These are phyloP conservation scores for Kappamyces sp. DNA, from an alignment of 192 early-diverging fungal species.

Conservation along the genomic window DNA sequence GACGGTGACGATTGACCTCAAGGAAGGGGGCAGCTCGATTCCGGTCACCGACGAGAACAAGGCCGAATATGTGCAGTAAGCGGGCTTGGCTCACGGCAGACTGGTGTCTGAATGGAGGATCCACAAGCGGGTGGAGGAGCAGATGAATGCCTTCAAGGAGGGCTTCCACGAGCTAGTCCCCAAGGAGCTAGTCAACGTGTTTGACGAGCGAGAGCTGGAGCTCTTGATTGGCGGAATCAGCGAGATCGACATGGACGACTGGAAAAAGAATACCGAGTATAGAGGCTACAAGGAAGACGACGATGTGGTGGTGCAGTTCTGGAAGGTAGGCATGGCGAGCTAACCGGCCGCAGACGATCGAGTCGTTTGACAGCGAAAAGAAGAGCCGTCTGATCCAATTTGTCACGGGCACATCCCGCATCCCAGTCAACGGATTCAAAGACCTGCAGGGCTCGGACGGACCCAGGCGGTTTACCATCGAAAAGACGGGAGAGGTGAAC, in stretches of 20 bases:
- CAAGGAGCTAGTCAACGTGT: constrained; percentile 89
- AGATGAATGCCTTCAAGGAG: constrained; percentile 89
- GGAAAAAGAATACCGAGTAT: constrained; percentile 99
- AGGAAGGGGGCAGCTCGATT: constrained; percentile 80
- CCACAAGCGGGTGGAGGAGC: constrained; percentile 85
- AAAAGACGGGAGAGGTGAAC: constrained; percentile 81
- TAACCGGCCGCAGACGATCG: constrained; percentile 50
- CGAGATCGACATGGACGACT: constrained; percentile 96
- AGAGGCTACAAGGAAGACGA: constrained; percentile 95
- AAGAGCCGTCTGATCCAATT: constrained; percentile 92
- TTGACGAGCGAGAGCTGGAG: constrained; percentile 97
- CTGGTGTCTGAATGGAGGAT: constrained; percentile 86
- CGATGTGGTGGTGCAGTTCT: constrained; percentile 93
- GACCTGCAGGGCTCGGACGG: constrained; percentile 96
- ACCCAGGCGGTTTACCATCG: constrained; percentile 90
- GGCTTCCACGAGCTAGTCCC: constrained; percentile 96
- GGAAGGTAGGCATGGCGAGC: constrained; percentile 53
- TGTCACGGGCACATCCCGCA: constrained; percentile 94
- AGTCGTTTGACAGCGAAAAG: constrained; percentile 86
- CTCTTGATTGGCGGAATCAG: constrained; percentile 93
- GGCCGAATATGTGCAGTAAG: constrained; percentile 82
- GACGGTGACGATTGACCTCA: constrained; percentile 80
- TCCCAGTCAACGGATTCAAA: constrained; percentile 98
- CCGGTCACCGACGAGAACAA: constrained; percentile 96
- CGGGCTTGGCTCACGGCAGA: constrained; percentile 17